Conservation (phyloP, 768 basidiomycete species). For the Lentinula raphanica region DNA sequence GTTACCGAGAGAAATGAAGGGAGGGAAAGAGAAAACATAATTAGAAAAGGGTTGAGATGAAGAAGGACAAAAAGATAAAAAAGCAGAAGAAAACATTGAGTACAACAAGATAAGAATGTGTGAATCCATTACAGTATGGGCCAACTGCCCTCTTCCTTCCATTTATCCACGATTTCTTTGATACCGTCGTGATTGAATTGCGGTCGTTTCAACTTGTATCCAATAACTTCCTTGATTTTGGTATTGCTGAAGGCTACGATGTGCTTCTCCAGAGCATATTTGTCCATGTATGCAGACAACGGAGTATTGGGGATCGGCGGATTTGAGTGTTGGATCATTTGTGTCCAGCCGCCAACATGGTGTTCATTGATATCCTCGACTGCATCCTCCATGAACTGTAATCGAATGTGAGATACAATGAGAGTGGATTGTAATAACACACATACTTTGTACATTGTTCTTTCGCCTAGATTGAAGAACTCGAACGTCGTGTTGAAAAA, state of each 20-base stretch:
- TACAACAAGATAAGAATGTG: slow-evolving; percentile 1
- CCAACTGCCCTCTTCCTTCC: slow-evolving; percentile 68
- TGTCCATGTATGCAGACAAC: slow-evolving; percentile 75
- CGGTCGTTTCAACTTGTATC: slow-evolving; percentile 62
- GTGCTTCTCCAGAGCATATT: slow-evolving; percentile 65
- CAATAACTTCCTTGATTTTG: slow-evolving; percentile 71
- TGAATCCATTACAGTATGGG: slow-evolving; percentile 30
- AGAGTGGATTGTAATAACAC: not conserved
- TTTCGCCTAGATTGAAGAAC: slow-evolving; percentile 70
- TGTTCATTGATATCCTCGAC: slow-evolving; percentile 84
- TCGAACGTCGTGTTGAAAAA: slow-evolving; percentile 78
- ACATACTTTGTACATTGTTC: slow-evolving; percentile 59
- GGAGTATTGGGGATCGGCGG: slow-evolving; percentile 71
- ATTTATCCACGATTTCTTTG: slow-evolving; percentile 71
- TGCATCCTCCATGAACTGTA: slow-evolving; percentile 56
- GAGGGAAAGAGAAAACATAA: too few species aligned
- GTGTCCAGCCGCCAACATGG: slow-evolving; percentile 77
- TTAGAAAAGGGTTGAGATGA: not conserved
- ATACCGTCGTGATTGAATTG: slow-evolving; percentile 56
- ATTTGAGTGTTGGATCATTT: slow-evolving; percentile 68
- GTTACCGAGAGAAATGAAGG: not conserved
- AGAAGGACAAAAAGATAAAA: not conserved
- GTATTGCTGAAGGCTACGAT: slow-evolving; percentile 60
- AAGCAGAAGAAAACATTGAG: not conserved
- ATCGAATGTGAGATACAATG: not conserved